phyloP scores from a whole-genome alignment of 1,284 basidiomycete species.

The Austroboletus niveus region DNA sequence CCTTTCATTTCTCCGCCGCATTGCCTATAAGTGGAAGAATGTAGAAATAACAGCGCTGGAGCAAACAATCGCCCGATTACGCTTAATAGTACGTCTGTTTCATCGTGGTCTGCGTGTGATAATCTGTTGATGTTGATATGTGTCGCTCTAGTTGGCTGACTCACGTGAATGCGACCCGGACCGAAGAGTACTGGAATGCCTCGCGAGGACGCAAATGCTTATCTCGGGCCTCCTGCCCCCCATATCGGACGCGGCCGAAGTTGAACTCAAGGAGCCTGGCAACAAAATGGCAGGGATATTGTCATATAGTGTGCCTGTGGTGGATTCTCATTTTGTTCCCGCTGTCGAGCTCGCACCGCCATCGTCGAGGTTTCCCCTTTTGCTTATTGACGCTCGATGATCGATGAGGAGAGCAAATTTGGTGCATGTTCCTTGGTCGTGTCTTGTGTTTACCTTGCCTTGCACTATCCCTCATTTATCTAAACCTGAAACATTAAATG shows the following conservation, averaged over 20 bases:
- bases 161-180: slow-evolving; percentile 14
- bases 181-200: slow-evolving; percentile 20
- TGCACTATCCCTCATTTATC: slow-evolving; percentile 28
- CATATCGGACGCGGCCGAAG: slow-evolving; percentile 12
- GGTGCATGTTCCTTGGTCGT: slow-evolving; percentile 10
- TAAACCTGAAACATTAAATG: slow-evolving; percentile 26
- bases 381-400: slow-evolving; percentile 32
- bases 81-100: slow-evolving; percentile 15
- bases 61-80: slow-evolving; percentile 25
- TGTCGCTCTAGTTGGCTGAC: slow-evolving; percentile 14
- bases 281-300: slow-evolving; percentile 42
- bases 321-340: slow-evolving; percentile 47
- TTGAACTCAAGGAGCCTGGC: slow-evolving; percentile 14
- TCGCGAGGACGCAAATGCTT: slow-evolving; percentile 45
- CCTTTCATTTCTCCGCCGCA: slow-evolving; percentile 47
- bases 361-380: slow-evolving; percentile 45
- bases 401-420: slow-evolving; percentile 14
- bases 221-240: slow-evolving; percentile 45
- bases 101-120: not conserved
- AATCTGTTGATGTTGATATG: not conserved
- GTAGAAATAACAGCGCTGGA: slow-evolving; percentile 24
- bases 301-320: slow-evolving; percentile 42
- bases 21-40: slow-evolving; percentile 40
- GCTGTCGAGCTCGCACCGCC: slow-evolving; percentile 54
- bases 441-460: slow-evolving; percentile 17